Base-by-base conservation (phyloP, 148 eudicot species). In the Simmondsia chinensis region DNA sequence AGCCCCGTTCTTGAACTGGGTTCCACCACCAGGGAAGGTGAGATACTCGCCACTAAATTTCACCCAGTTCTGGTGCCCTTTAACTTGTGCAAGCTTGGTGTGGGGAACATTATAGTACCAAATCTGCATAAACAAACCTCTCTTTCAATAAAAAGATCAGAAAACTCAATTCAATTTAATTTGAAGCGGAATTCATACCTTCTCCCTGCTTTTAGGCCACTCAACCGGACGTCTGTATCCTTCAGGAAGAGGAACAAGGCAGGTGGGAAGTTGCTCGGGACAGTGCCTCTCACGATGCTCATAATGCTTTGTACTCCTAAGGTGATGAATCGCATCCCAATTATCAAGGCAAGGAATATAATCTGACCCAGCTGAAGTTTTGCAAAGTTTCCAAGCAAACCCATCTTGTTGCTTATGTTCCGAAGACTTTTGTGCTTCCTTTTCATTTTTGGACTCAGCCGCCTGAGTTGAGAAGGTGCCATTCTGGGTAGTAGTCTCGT, bases 41-140 rank as follows among this genome's bases (percentile, higher is more conserved):
- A 89, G 97, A 48, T 76, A 85, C 40, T 89, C 97, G 20, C 94
- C 95, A 18, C 59, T 73, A 63, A 84, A 74, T 72, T 89, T 85
- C 35, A 89, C 97, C 97, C 95, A 89, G 48, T 89, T 89, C 69
- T 89, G 97, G 55, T 89, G 97, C 53, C 95, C 97, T 54, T 89
- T 89, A 35, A 79, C 28, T 45, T 65, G 56, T 4, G 76, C 97
- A 11, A 89, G 85, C 73, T 89, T 81, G 21, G 80, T 70, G 46
- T 89, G 95, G 26, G 97, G 97, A 50, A 85, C 88, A 63, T 84
- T 89, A 56, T 63, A 61, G 65, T 85, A 89, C 97, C 97, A 89
- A 46, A 89, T 72, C 95, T 89, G 76, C 65, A 65, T 4, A 38
- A 62, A 53, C 15, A 50, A 30, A 37, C 11, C 15, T 4, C 47